Percentiles rank a stretch among this genome's conserved stretches.
Conservation (phyloP, 768 basidiomycete genomes). For the Mycena leptocephala region DNA sequence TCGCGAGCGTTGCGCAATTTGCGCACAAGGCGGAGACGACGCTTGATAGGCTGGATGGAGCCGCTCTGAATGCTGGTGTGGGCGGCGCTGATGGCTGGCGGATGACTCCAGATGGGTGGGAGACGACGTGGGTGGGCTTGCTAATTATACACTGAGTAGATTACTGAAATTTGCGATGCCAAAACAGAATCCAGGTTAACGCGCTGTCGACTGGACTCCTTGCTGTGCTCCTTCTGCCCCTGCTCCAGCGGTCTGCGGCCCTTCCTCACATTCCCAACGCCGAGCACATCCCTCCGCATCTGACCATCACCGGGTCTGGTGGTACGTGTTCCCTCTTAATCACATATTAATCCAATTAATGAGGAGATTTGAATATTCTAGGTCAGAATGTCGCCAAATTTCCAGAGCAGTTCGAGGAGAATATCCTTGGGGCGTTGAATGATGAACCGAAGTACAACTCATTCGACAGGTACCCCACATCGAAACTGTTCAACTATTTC, state of each 20-base stretch:
- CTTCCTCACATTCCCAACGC: not conserved
- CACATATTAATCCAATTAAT: not conserved
- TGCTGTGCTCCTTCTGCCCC: not conserved
- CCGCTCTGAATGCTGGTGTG: constrained; percentile 4
- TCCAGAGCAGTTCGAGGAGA: not conserved
- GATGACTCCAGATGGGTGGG: constrained; percentile 10
- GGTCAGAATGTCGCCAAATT: constrained; percentile 8
- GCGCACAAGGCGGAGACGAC: not conserved
- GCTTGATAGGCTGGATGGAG: constrained; percentile 18
- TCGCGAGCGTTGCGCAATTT: constrained; percentile 11
- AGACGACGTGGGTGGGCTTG: not conserved
- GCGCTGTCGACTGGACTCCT: constrained; percentile 16
- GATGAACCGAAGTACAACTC: not conserved
- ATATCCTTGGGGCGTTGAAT: constrained; percentile 2
- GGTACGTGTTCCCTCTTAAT: no score
- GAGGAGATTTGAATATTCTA: not conserved
- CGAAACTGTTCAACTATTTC: constrained; percentile 15
- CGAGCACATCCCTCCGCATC: constrained; percentile 2
- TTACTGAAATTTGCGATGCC: not conserved
- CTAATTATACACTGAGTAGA: not conserved
- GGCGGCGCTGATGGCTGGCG: not conserved
- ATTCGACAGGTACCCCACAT: constrained; percentile 5
- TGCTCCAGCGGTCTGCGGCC: not conserved
- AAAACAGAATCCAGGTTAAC: constrained; percentile 15
- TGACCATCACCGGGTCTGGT: not conserved